Evolutionary conservation across 768 basidiomycete species (phyloP).

Genomic region (Lactarius pseudohatsudake): DNA sequence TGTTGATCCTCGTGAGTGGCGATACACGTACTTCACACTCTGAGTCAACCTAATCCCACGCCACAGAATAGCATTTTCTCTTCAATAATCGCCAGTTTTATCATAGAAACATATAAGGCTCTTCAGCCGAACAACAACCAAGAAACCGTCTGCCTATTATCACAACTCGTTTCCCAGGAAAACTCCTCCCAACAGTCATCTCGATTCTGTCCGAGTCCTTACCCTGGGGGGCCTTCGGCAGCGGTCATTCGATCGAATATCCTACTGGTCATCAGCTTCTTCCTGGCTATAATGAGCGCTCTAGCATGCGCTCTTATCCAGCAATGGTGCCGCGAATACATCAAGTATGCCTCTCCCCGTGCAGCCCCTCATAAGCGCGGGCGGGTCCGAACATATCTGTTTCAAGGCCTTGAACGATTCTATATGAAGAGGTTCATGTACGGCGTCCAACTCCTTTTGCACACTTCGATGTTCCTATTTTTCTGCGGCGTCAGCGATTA

Average conservation of each 20-base stretch:
- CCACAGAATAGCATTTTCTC: constrained; percentile 24
- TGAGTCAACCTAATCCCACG: background rate
- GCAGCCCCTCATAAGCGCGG: constrained; percentile 17
- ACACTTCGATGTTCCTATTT: constrained; percentile 21
- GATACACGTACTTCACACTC: background rate
- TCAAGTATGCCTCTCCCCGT: background rate
- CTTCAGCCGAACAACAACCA: constrained; percentile 14
- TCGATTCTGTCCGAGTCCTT: background rate
- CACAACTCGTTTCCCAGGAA: constrained; percentile 6
- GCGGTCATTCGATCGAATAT: constrained; percentile 17
- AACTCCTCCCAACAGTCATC: background rate
- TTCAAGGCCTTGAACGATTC: constrained; percentile 9
- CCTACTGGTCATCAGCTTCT: constrained; percentile 19
- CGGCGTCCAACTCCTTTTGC: constrained; percentile 10
- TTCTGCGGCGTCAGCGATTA: constrained; percentile 19
- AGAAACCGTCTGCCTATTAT: constrained; percentile 6
- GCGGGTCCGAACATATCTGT: constrained; percentile 14
- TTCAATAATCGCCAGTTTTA: constrained; percentile 26
- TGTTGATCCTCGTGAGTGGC: constrained; percentile 25
- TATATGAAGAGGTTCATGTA: constrained; percentile 14
- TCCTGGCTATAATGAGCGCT: constrained; percentile 15
- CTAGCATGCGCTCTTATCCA: constrained; percentile 20
- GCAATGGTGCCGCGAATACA: constrained; percentile 21
- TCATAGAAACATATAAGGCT: constrained; percentile 26
- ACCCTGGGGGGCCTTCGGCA: background rate